Conservation (phyloP, 345 rosid genomes). For the Hibiscus mutabilis region DNA sequence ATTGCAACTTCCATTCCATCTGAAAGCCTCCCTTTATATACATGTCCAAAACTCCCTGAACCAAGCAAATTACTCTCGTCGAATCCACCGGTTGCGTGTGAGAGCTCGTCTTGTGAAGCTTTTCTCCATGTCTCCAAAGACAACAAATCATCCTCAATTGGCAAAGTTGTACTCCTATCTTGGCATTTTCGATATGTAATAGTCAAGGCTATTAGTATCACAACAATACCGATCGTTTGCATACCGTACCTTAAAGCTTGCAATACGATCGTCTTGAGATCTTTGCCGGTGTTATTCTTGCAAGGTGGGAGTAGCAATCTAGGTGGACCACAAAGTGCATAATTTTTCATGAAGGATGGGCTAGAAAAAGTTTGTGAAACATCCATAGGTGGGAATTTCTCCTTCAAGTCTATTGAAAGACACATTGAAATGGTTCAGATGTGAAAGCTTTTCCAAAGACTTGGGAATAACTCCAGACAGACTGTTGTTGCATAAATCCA, state of each 20-base stretch:
- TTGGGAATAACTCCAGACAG: slow-evolving; percentile 1
- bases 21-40: neutral
- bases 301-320: neutral
- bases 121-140: neutral
- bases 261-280: too few species aligned
- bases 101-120: neutral
- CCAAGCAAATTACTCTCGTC: neutral
- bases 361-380: neutral
- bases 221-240: neutral
- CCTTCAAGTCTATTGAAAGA: neutral
- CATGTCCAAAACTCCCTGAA: neutral
- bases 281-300: neutral
- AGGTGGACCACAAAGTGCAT: neutral
- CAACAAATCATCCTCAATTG: neutral
- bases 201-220: neutral
- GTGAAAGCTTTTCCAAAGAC: neutral
- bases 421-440: neutral
- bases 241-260: neutral
- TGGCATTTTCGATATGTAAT: neutral
- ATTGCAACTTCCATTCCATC: neutral
- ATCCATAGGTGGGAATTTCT: neutral
- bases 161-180: neutral
- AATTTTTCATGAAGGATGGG: neutral
- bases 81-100: neutral
- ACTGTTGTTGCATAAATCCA: neutral